Conservation (phyloP, 2,329 filamentous ascomycete genomes). For the Stagonosporopsis chrysanthemi region DNA sequence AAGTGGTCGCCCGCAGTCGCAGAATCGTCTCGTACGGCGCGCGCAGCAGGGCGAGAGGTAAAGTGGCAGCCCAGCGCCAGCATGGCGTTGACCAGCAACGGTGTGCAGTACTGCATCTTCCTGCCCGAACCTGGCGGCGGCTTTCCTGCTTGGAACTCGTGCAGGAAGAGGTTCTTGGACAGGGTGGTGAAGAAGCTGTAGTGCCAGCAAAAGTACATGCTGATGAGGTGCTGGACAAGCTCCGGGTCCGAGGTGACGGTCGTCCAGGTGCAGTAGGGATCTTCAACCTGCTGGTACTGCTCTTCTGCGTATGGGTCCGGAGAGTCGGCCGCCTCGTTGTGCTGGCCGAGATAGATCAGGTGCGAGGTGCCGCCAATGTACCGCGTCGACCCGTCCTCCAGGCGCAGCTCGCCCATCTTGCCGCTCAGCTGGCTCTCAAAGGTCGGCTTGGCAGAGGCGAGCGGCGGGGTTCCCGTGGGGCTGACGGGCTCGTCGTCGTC, state of each 20-base stretch:
- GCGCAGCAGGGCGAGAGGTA: constrained; percentile 76
- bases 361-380: constrained; percentile 96
- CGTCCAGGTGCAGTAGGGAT: constrained; percentile 87
- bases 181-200: constrained; percentile 95
- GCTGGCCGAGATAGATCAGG: constrained; percentile 73
- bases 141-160: constrained; percentile 80
- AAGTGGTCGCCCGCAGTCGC: constrained; percentile 94
- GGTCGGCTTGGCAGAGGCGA: constrained; percentile 46
- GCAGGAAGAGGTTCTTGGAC: constrained; percentile 84
- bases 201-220: constrained; percentile 98
- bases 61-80: constrained; percentile 93
- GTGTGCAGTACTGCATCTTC: constrained; percentile 80
- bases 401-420: constrained; percentile 89
- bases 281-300: constrained; percentile 62
- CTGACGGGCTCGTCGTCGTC: constrained; percentile 53
- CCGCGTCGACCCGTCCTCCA: constrained; percentile 86
- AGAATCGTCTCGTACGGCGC: constrained; percentile 74
- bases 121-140: constrained; percentile 57
- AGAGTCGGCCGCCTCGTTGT: constrained; percentile 41
- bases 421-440: constrained; percentile 84
- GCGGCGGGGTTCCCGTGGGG: constrained; percentile 43
- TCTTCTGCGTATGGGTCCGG: constrained; percentile 51
- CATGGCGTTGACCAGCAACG: constrained; percentile 92
- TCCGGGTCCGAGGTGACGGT: constrained; percentile 80
- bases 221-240: constrained; percentile 84